These are phyloP conservation scores for Starmerella geochares DNA, from an alignment of 805 yeast genomes.

Conservation along the genomic window DNA sequence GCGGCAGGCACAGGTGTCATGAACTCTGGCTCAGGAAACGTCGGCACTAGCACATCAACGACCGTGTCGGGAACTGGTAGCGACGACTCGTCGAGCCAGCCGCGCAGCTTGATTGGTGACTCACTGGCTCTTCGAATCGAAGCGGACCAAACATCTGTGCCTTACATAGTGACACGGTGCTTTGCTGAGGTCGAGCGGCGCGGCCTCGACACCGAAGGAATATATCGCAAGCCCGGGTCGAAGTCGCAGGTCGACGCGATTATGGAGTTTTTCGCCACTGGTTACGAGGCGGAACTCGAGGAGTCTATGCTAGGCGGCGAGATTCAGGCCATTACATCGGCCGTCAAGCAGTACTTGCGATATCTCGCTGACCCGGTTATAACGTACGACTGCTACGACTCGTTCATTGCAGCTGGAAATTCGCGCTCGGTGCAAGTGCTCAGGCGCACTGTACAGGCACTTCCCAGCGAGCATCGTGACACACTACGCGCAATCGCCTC, in stretches of 20 bases:
- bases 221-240: slow-evolving; percentile 83
- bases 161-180: slow-evolving; percentile 62
- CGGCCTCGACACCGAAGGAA: slow-evolving; percentile 73
- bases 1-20: neutral
- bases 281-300: slow-evolving; percentile 26
- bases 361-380: slow-evolving; percentile 78
- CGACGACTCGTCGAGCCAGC: neutral
- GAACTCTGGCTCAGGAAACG: neutral
- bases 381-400: slow-evolving; percentile 57
- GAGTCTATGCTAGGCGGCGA: slow-evolving; percentile 44
- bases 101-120: slow-evolving; percentile 27
- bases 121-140: slow-evolving; percentile 55
- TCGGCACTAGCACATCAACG: neutral
- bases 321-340: slow-evolving; percentile 75
- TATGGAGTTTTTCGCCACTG: slow-evolving; percentile 33
- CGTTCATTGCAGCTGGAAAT: slow-evolving; percentile 47
- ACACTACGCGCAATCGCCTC: slow-evolving; percentile 47
- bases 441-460: slow-evolving; percentile 36
- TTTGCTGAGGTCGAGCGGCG: slow-evolving; percentile 64
- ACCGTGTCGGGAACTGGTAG: neutral
- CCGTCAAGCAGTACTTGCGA: slow-evolving; percentile 77
- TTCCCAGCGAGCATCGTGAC: slow-evolving; percentile 60
- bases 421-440: slow-evolving; percentile 38
- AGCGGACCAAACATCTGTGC: slow-evolving; percentile 51
- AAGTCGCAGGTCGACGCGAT: slow-evolving; percentile 50